These are phyloP conservation scores for Myxozyma kluyveri DNA, from an alignment of 805 yeast species.

Conservation along the genomic window DNA sequence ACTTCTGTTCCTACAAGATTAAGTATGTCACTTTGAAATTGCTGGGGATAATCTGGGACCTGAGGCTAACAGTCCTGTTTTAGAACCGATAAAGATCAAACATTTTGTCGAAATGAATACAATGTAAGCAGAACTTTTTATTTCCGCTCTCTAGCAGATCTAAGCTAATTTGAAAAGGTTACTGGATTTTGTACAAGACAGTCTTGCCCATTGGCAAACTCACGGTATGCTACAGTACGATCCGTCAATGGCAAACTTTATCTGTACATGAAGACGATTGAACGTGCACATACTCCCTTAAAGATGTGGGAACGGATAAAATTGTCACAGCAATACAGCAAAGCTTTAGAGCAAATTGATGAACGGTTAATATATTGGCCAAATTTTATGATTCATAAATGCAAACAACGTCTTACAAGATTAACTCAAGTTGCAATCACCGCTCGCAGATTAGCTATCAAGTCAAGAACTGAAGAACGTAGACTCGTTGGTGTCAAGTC, in stretches of 20 bases:
- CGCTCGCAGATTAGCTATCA: constrained; percentile 86
- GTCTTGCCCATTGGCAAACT: constrained; percentile 95
- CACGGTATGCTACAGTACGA: constrained; percentile 84
- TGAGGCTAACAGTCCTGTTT: neutral
- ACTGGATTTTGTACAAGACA: constrained; percentile 89
- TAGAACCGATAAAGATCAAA: constrained; percentile 75
- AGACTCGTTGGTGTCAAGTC: constrained; percentile 89
- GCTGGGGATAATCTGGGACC: neutral
- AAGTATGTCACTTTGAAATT: constrained; percentile 39
- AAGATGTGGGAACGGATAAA: constrained; percentile 93
- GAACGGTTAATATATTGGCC: constrained; percentile 89
- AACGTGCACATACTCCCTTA: constrained; percentile 93
- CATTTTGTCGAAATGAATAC: constrained; percentile 92
- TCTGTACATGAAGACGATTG: constrained; percentile 94
- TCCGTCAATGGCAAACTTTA: constrained; percentile 75
- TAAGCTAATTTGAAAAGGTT: constrained; percentile 36
- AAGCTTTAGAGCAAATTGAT: constrained; percentile 86
- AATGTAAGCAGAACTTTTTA: constrained; percentile 48
- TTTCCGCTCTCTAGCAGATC: neutral
- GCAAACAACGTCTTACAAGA: constrained; percentile 93
- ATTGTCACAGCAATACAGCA: constrained; percentile 81
- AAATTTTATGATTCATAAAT: constrained; percentile 82
- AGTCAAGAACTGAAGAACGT: constrained; percentile 72
- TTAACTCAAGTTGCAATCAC: constrained; percentile 93
- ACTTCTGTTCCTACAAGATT: constrained; percentile 91